Percentiles rank a stretch among this genome's conserved stretches.
These are phyloP conservation scores for Arabidopsis arenosa DNA, from an alignment of 345 rosid genomes.

Conservation along the genomic window DNA sequence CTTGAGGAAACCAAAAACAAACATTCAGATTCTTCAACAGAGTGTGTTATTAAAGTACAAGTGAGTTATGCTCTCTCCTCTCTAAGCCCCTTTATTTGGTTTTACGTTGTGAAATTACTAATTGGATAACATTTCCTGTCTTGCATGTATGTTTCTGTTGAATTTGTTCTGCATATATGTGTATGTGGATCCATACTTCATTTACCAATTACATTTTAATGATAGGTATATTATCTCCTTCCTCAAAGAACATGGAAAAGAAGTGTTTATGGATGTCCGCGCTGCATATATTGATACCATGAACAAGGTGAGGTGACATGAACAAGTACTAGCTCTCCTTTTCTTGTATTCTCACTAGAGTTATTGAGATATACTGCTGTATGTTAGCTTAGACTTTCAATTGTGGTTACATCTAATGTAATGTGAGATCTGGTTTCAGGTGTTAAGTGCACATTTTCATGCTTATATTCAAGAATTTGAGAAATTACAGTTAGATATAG, in stretches of 20 bases:
- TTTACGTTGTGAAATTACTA: slow-evolving; percentile 14
- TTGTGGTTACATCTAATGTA: slow-evolving; percentile 20
- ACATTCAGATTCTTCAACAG: slow-evolving; percentile 98
- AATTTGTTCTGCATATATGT: slow-evolving; percentile 39
- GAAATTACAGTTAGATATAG: slow-evolving; percentile 95
- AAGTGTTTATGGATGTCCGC: slow-evolving; percentile 84
- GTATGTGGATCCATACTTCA: too few species aligned
- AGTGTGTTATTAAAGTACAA: slow-evolving; percentile 93
- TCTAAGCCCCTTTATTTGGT: slow-evolving; percentile 5
- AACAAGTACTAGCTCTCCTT: too few species aligned
- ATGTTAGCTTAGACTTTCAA: slow-evolving; percentile 2
- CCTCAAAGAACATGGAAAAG: slow-evolving; percentile 93
- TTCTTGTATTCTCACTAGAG: slow-evolving; percentile 4
- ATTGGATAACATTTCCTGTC: slow-evolving; percentile 13
- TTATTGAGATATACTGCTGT: too few species aligned
- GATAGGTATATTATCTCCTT: slow-evolving; percentile 79
- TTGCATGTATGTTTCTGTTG: background rate
- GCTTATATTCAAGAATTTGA: slow-evolving; percentile 97
- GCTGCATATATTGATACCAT: slow-evolving; percentile 92
- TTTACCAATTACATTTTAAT: slow-evolving; percentile 14
- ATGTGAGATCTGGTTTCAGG: slow-evolving; percentile 58
- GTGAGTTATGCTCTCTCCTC: slow-evolving; percentile 51
- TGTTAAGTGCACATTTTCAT: slow-evolving; percentile 95
- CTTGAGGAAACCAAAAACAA: slow-evolving; percentile 96
- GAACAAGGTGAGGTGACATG: slow-evolving; percentile 72